These are phyloP conservation scores for Zizania latifolia DNA, from an alignment of 176 grass and related monocot species.

Conservation along the genomic window DNA sequence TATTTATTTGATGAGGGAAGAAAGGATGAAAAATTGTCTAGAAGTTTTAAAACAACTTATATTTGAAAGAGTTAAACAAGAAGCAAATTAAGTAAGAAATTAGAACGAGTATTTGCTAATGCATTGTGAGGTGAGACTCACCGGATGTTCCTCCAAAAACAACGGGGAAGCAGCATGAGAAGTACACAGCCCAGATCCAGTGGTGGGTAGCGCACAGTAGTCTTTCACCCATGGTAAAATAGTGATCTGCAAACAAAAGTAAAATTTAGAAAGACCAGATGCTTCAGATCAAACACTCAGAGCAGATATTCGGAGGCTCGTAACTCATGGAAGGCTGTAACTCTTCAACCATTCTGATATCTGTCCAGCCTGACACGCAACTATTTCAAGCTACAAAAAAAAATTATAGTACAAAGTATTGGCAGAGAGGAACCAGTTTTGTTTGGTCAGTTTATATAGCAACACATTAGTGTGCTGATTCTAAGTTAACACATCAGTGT, in stretches of 20 bases:
- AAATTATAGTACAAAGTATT: background rate
- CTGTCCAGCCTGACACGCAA: background rate
- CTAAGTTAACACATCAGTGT: background rate
- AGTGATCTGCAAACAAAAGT: background rate
- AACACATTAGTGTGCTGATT: background rate
- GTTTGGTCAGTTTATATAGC: background rate
- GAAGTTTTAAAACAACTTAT: no score
- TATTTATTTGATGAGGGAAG: no score
- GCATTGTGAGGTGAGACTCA: background rate
- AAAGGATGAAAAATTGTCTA: no score
- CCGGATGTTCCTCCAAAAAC: background rate
- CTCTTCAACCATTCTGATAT: background rate
- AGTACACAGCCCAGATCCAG: background rate
- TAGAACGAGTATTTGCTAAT: no score
- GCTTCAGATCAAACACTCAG: background rate
- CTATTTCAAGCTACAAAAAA: background rate
- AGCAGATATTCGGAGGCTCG: background rate
- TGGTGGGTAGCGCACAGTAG: background rate
- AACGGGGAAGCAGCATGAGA: background rate
- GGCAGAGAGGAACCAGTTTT: background rate
- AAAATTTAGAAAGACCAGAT: background rate
- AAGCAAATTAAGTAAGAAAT: no score
- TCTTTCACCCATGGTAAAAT: background rate
- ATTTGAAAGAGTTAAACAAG: no score
- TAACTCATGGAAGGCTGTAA: background rate